These are phyloP conservation scores for Cercospora zeina DNA, from an alignment of 2,329 filamentous ascomycete genomes.

Conservation along the genomic window DNA sequence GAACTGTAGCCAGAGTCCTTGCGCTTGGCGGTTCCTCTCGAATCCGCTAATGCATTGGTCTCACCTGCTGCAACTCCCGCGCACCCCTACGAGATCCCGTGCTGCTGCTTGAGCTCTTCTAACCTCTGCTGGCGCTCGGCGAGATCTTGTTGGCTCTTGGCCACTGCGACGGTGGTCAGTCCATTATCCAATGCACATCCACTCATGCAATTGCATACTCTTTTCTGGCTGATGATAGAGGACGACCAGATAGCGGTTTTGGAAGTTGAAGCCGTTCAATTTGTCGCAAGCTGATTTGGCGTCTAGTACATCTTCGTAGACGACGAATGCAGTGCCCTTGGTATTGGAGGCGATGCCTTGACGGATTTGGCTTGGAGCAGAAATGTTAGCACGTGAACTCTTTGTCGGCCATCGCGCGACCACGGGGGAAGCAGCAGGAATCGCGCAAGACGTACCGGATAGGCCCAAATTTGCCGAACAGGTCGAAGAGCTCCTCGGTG, in stretches of 20 bases:
- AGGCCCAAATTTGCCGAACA: conserved; percentile 96
- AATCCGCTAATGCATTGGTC: conserved; percentile 25
- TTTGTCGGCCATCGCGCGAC: conserved; percentile 7
- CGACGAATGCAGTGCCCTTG: conserved; percentile 97
- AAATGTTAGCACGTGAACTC: conserved; percentile 17
- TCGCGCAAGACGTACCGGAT: conserved; percentile 68
- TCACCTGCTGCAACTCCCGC: conserved; percentile 38
- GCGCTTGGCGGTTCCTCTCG: conserved; percentile 27
- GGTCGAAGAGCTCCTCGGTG: conserved; percentile 94
- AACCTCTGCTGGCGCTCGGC: conserved; percentile 93
- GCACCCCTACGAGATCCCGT: conserved; percentile 84
- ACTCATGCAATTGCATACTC: conserved; percentile 9
- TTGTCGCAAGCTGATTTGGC: conserved; percentile 99
- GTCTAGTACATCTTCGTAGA: conserved; percentile 99
- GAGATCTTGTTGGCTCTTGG: conserved; percentile 72
- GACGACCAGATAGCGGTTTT: conserved; percentile 96
- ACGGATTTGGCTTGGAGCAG: conserved; percentile 77
- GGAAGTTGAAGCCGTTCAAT: conserved; percentile 99
- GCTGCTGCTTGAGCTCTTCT: conserved; percentile 96
- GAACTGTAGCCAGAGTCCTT: conserved; percentile 35
- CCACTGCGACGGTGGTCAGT: conserved; percentile 45
- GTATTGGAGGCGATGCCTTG: conserved; percentile 96
- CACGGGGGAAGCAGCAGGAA: background rate
- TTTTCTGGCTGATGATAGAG: conserved; percentile 62
- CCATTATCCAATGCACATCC: background rate